phyloP scores from a whole-genome alignment of 345 rosid genomes.

The Rubroshorea leprosula region DNA sequence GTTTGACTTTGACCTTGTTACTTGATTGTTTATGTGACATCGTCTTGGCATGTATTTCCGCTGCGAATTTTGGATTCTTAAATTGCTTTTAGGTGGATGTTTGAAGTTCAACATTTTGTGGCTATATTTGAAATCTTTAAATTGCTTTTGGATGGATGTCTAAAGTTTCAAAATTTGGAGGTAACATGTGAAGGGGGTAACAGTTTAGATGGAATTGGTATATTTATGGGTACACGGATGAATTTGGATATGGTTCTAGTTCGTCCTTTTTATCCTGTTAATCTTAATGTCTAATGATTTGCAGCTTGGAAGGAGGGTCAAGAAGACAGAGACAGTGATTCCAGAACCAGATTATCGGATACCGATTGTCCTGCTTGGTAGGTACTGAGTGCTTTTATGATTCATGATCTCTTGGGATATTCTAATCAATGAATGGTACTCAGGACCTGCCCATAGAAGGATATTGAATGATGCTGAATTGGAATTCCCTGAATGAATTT shows the following conservation, averaged over 20 bases:
- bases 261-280: neutral
- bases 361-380: conserved; percentile 50
- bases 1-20: too few species aligned
- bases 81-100: neutral
- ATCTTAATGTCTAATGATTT: conserved; percentile 5
- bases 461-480: neutral
- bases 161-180: too few species aligned
- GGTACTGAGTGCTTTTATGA: neutral
- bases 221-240: neutral
- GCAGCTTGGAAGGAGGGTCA: conserved; percentile 44
- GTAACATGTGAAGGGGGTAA: neutral
- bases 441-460: neutral
- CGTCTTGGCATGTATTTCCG: neutral
- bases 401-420: neutral
- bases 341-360: conserved; percentile 63
- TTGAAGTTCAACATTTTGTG: neutral
- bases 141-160: neutral
- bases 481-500: too few species aligned
- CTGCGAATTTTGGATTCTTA: conserved; percentile 2
- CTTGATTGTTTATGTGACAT: neutral
- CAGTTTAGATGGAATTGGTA: neutral
- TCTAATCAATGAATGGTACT: neutral
- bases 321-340: conserved; percentile 43
- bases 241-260: neutral
- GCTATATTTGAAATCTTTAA: neutral